These are phyloP conservation scores for Mycena sanguinolenta DNA, from an alignment of 768 basidiomycete species.

Conservation along the genomic window DNA sequence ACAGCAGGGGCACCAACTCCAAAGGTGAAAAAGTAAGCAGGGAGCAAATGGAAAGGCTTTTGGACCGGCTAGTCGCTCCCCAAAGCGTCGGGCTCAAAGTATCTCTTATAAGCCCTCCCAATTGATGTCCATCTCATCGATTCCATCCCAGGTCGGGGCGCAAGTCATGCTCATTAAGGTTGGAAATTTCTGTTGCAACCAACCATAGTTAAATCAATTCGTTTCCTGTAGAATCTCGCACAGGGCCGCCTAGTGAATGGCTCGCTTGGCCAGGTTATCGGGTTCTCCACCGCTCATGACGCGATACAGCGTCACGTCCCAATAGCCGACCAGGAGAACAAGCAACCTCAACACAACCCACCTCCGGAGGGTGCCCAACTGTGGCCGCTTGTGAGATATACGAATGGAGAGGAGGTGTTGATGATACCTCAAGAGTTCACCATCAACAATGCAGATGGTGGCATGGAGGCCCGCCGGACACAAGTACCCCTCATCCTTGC, in stretches of 20 bases:
- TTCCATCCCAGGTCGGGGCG: constrained; percentile 69
- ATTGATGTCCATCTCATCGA: constrained; percentile 16
- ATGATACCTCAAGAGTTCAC: constrained; percentile 73
- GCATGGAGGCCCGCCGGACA: constrained; percentile 68
- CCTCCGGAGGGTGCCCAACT: constrained; percentile 23
- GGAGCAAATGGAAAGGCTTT: constrained; percentile 57
- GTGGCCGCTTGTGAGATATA: constrained; percentile 77
- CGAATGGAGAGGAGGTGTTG: constrained; percentile 58
- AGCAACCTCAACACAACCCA: constrained; percentile 6
- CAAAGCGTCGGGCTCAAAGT: constrained; percentile 64
- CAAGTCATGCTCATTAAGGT: constrained; percentile 91
- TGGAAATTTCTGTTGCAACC: neutral
- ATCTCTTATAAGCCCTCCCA: constrained; percentile 11
- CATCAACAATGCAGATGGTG: constrained; percentile 70
- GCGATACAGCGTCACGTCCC: constrained; percentile 57
- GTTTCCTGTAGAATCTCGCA: constrained; percentile 66
- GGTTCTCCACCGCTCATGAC: constrained; percentile 60
- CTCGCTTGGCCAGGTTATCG: constrained; percentile 68
- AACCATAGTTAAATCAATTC: neutral
- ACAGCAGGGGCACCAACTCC: constrained; percentile 61
- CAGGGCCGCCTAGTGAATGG: constrained; percentile 83
- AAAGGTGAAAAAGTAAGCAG: constrained; percentile 50
- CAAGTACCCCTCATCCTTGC: constrained; percentile 87
- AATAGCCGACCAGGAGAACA: constrained; percentile 52
- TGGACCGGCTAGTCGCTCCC: constrained; percentile 75